These are phyloP conservation scores for Fusarium odoratissimum DNA, from an alignment of 2,329 filamentous ascomycete genomes.

Conservation along the genomic window DNA sequence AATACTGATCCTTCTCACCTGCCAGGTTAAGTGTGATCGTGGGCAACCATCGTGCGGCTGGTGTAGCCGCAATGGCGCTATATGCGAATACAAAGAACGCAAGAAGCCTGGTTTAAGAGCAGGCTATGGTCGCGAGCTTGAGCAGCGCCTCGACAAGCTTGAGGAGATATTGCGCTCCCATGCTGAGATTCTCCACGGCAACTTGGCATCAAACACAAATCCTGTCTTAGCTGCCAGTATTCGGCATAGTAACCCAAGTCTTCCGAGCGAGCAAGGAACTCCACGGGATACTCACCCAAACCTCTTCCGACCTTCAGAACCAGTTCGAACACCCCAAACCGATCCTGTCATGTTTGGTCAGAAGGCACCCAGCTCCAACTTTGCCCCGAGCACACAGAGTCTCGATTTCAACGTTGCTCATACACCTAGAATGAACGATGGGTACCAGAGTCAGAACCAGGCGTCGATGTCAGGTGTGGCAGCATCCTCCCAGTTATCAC, in stretches of 20 bases:
- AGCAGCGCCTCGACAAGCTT: constrained; percentile 76
- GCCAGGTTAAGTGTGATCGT: constrained; percentile 78
- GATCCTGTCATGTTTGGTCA: constrained; percentile 71
- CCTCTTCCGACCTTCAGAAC: constrained; percentile 63
- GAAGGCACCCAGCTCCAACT: constrained; percentile 62
- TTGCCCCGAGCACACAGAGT: constrained; percentile 58
- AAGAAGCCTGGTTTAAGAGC: constrained; percentile 75
- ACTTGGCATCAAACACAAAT: constrained; percentile 56
- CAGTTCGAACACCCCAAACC: constrained; percentile 64
- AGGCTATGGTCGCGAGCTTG: constrained; percentile 78
- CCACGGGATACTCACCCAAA: constrained; percentile 59
- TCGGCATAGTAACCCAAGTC: constrained; percentile 62
- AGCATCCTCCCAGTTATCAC: constrained; percentile 49
- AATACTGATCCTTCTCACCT: constrained; percentile 21
- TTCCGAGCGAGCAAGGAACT: constrained; percentile 67
- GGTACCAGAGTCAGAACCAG: constrained; percentile 60
- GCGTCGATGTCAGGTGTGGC: constrained; percentile 56
- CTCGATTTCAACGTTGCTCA: constrained; percentile 63
- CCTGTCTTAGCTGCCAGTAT: constrained; percentile 54
- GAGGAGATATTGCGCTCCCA: constrained; percentile 75
- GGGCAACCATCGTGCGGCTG: constrained; percentile 78
- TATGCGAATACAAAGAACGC: constrained; percentile 75
- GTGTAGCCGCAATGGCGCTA: constrained; percentile 72
- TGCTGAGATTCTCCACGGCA: constrained; percentile 72
- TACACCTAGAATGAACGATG: constrained; percentile 61